Percentiles rank a stretch among this genome's conserved stretches.
phyloP scores from a whole-genome alignment of 108 stramenopile species.

The Hondaea fermentalgiana region DNA sequence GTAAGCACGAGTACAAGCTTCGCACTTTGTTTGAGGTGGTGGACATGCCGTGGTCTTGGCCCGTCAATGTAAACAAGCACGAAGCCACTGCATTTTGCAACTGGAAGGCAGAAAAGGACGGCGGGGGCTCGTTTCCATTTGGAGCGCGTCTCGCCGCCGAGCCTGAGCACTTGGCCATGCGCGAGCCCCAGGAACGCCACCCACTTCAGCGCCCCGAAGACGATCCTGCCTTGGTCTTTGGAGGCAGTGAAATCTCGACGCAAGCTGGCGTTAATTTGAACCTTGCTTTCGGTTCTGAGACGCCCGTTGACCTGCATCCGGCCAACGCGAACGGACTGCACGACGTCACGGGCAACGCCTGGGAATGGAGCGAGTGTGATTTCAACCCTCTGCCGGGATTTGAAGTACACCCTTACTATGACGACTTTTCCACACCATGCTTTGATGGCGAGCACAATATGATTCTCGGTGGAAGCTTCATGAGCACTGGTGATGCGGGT shows the following conservation, averaged over 20 bases:
- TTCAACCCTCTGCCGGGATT: conserved; percentile 79
- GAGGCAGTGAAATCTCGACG: conserved; percentile 30
- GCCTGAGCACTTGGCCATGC: conserved; percentile 77
- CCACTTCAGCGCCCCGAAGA: conserved; percentile 54
- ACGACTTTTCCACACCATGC: conserved; percentile 87
- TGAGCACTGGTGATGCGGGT: conserved; percentile 81
- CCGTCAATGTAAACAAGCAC: conserved; percentile 85
- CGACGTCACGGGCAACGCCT: conserved; percentile 80
- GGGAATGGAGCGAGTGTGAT: conserved; percentile 88
- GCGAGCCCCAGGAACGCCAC: conserved; percentile 35
- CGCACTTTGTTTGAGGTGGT: conserved; percentile 77
- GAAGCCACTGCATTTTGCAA: conserved; percentile 80
- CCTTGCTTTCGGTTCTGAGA: conserved; percentile 65
- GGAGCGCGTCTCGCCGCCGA: conserved; percentile 67
- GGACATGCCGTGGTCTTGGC: conserved; percentile 81
- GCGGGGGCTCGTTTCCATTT: conserved; percentile 10
- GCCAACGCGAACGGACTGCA: conserved; percentile 35
- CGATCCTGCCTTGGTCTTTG: conserved; percentile 57
- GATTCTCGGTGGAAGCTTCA: conserved; percentile 85
- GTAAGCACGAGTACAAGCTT: conserved; percentile 70
- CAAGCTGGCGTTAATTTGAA: conserved; percentile 60
- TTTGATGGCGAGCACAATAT: conserved; percentile 87
- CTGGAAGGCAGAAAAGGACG: conserved; percentile 53
- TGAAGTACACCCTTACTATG: conserved; percentile 70
- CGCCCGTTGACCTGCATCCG: conserved; percentile 60